Conservation (phyloP, 257 asterid species). For the Solanum microdontum region DNA sequence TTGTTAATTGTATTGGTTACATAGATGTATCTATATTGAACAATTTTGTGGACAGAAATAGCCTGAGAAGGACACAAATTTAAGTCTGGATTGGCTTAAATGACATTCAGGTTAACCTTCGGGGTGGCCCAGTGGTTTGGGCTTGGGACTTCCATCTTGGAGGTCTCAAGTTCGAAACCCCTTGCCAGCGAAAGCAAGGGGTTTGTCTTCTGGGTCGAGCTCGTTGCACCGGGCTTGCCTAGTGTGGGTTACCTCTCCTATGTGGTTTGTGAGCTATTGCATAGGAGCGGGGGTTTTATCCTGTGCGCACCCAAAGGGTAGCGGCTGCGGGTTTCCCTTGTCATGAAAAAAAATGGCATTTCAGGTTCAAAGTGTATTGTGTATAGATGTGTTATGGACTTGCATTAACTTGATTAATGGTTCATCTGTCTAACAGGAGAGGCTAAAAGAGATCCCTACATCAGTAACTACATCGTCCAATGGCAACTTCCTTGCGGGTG, state of each 20-base stretch:
- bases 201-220: not conserved
- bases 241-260: not conserved
- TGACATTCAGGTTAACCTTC: not conserved
- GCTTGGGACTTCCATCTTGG: not conserved
- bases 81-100: not conserved
- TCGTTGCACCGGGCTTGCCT: not conserved
- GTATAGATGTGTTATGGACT: not conserved
- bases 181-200: not conserved
- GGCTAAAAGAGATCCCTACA: slow-evolving; percentile 88
- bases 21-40: not conserved
- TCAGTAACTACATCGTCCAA: slow-evolving; percentile 48
- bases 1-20: not conserved
- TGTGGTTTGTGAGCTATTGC: not conserved
- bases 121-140: not conserved
- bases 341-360: not conserved
- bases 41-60: not conserved
- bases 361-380: not conserved
- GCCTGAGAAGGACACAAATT: not conserved
- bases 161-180: not conserved
- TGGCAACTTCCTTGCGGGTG: slow-evolving; percentile 48
- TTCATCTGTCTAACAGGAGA: slow-evolving; percentile 45
- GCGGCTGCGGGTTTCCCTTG: not conserved
- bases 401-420: not conserved
- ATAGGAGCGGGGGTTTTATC: not conserved
- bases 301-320: not conserved